These are phyloP conservation scores for Ganoderma resinaceum DNA, from an alignment of 1,284 basidiomycete species.

Conservation along the genomic window DNA sequence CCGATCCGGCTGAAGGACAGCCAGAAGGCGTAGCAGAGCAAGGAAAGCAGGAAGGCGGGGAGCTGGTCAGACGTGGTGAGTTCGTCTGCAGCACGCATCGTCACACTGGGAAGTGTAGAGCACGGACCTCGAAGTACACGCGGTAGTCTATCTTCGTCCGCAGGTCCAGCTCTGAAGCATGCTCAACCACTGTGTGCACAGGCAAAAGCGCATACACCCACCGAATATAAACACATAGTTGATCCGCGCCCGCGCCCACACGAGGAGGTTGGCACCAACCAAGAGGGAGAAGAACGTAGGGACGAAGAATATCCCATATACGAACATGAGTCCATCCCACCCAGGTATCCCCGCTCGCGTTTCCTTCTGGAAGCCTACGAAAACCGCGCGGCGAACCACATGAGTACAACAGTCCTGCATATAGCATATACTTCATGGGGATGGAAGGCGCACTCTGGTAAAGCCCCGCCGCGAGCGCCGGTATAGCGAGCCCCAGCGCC, in stretches of 20 bases:
- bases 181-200: not conserved
- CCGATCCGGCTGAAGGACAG: slow-evolving; percentile 80
- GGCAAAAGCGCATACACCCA: slow-evolving; percentile 40
- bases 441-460: slow-evolving; percentile 62
- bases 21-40: slow-evolving; percentile 86
- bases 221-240: slow-evolving; percentile 95
- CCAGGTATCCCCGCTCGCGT: slow-evolving; percentile 69
- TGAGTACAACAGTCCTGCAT: too few relatives aligned
- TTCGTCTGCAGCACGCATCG: too few relatives aligned
- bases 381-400: too few relatives aligned
- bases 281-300: slow-evolving; percentile 83
- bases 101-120: not conserved
- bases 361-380: slow-evolving; percentile 66
- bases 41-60: slow-evolving; percentile 80
- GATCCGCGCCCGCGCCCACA: slow-evolving; percentile 80
- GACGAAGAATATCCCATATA: slow-evolving; percentile 83
- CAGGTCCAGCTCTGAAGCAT: slow-evolving; percentile 73
- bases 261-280: slow-evolving; percentile 82
- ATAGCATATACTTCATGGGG: not conserved
- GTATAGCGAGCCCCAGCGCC: slow-evolving; percentile 79
- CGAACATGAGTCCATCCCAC: slow-evolving; percentile 78
- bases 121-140: slow-evolving; percentile 80
- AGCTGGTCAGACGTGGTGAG: slow-evolving; percentile 53
- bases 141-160: slow-evolving; percentile 80
- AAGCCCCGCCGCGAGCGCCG: slow-evolving; percentile 76